These are phyloP conservation scores for Podaxis pistillaris DNA, from an alignment of 768 basidiomycete genomes.

Conservation along the genomic window DNA sequence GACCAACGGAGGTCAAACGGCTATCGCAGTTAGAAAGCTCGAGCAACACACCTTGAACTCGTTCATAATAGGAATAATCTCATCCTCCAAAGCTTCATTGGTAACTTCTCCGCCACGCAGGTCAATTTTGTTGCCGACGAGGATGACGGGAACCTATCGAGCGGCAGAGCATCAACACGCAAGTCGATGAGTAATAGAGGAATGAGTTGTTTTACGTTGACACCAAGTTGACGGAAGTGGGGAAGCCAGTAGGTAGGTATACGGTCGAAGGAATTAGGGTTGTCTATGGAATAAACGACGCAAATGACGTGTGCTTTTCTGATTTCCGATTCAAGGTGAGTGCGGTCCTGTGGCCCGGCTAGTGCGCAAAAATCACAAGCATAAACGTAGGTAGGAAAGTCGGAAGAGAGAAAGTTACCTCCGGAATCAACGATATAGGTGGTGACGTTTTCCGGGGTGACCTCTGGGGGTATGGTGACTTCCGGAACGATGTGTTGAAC, in stretches of 20 bases:
- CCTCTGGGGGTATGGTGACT: slow-evolving; percentile 96
- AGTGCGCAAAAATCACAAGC: neutral
- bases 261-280: slow-evolving; percentile 93
- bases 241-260: slow-evolving; percentile 99
- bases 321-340: slow-evolving; percentile 91
- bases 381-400: neutral
- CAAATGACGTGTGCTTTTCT: slow-evolving; percentile 98
- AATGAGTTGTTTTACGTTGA: slow-evolving; percentile 63
- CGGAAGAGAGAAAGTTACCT: slow-evolving; percentile 47
- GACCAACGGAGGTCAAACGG: slow-evolving; percentile 14
- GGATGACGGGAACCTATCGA: slow-evolving; percentile 86
- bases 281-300: slow-evolving; percentile 96
- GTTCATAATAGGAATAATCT: slow-evolving; percentile 96
- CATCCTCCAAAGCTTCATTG: slow-evolving; percentile 90
- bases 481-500: slow-evolving; percentile 95
- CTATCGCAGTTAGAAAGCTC: slow-evolving; percentile 1
- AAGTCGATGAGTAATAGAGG: neutral
- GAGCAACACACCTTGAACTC: slow-evolving; percentile 83
- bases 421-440: slow-evolving; percentile 98
- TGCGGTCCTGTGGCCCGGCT: slow-evolving; percentile 86
- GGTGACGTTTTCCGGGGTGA: slow-evolving; percentile 96
- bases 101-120: slow-evolving; percentile 90
- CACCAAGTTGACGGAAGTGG: slow-evolving; percentile 89
- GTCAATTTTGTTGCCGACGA: slow-evolving; percentile 99
- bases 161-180: slow-evolving; percentile 7